These are phyloP conservation scores for Austroboletus niveus DNA, from an alignment of 1,284 basidiomycete genomes.

Conservation along the genomic window DNA sequence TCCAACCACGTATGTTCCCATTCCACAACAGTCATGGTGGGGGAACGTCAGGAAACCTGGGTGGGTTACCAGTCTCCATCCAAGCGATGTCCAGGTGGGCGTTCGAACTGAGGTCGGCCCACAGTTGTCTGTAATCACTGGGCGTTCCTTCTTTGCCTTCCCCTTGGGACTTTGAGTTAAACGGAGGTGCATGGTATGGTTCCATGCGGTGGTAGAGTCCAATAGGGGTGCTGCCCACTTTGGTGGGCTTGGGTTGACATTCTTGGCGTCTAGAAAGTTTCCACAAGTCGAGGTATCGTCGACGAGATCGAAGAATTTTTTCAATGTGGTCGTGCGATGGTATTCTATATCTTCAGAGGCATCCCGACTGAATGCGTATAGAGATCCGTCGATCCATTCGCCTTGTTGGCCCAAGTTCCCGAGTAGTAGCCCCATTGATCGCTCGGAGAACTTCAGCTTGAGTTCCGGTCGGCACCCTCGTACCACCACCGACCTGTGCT, in stretches of 20 bases:
- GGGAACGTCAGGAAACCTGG: not conserved
- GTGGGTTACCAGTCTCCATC: conserved; percentile 5
- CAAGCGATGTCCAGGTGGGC: conserved; percentile 4
- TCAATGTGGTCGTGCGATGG: not conserved
- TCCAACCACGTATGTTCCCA: not conserved
- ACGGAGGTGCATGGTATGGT: not conserved
- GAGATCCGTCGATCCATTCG: too few species aligned
- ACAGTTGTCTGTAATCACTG: not conserved
- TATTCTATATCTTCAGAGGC: not conserved
- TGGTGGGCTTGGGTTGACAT: not conserved
- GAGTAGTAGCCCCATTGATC: too few species aligned
- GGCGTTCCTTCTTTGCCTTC: not conserved
- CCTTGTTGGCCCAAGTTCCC: too few species aligned
- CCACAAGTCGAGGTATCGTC: not conserved
- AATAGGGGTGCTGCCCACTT: not conserved
- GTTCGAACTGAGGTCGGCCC: too few species aligned
- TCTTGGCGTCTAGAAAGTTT: conserved; percentile 8
- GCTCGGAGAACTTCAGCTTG: too few species aligned
- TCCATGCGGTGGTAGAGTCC: conserved; percentile 2
- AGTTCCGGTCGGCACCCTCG: too few species aligned
- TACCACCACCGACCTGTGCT: too few species aligned
- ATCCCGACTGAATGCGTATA: too few species aligned
- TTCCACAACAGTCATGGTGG: conserved; percentile 9
- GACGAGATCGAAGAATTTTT: not conserved
- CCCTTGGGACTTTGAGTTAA: not conserved